A percentile compares a stretch with the other conserved stretches of the same genome.
phyloP scores from a whole-genome alignment of 306 rosid species.

The Glycine tomentella region DNA sequence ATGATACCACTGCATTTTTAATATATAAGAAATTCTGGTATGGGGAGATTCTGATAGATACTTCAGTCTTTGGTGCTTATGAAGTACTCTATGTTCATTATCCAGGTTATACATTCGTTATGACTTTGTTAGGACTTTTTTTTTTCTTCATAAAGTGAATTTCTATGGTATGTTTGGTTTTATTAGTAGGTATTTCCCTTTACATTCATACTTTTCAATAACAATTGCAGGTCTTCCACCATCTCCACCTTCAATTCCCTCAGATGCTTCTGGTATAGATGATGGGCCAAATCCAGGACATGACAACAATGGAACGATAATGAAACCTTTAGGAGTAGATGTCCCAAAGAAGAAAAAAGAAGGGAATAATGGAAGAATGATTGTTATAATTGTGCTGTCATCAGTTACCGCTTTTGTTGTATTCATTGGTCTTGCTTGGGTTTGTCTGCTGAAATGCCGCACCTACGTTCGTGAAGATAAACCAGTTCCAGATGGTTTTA shows the following conservation, averaged over 20 bases:
- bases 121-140: background rate
- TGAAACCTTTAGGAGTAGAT: slow-evolving; percentile 90
- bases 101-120: slow-evolving; percentile 68
- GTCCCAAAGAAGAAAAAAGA: slow-evolving; percentile 66
- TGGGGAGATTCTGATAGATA: slow-evolving; percentile 61
- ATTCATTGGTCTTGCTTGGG: slow-evolving; percentile 71
- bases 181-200: slow-evolving; percentile 17
- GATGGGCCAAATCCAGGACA: slow-evolving; percentile 64
- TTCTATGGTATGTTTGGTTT: slow-evolving; percentile 28
- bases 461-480: slow-evolving; percentile 42
- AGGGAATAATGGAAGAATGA: slow-evolving; percentile 59
- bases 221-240: slow-evolving; percentile 90
- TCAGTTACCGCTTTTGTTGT: slow-evolving; percentile 73
- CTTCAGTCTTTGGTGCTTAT: slow-evolving; percentile 76
- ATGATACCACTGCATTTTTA: slow-evolving; percentile 59
- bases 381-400: slow-evolving; percentile 66
- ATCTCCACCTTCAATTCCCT: slow-evolving; percentile 82
- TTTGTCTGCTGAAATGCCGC: slow-evolving; percentile 63
- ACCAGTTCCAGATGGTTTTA: slow-evolving; percentile 58
- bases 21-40: slow-evolving; percentile 85
- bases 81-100: slow-evolving; percentile 79
- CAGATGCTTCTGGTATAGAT: slow-evolving; percentile 59
- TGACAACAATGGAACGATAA: slow-evolving; percentile 59
- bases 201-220: slow-evolving; percentile 42
- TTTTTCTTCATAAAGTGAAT: background rate